These are phyloP conservation scores for Ophiostoma angusticollis DNA, from an alignment of 2,329 filamentous ascomycete species.

Conservation along the genomic window DNA sequence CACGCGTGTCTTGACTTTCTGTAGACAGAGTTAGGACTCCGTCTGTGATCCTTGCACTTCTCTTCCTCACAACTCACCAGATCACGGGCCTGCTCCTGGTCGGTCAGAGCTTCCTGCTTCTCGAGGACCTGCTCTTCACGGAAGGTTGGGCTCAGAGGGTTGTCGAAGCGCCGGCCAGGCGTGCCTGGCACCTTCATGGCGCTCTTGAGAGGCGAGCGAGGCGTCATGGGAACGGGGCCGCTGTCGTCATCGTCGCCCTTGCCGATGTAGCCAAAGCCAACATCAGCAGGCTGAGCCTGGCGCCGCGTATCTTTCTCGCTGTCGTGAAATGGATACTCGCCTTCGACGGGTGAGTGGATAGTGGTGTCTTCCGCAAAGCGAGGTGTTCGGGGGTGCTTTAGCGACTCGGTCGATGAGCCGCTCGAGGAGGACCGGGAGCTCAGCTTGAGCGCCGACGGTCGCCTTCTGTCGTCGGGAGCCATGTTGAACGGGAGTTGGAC, in stretches of 20 bases:
- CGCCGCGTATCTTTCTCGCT: conserved; percentile 42
- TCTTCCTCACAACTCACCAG: conserved; percentile 63
- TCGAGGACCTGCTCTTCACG: conserved; percentile 76
- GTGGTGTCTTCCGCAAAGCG: conserved; percentile 73
- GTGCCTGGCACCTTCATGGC: conserved; percentile 81
- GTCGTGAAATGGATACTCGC: conserved; percentile 43
- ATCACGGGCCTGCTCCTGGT: conserved; percentile 78
- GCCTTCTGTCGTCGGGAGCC: conserved; percentile 38
- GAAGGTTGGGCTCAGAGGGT: conserved; percentile 84
- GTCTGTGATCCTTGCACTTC: no score
- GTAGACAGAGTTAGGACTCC: conserved; percentile 9
- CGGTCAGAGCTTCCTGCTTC: conserved; percentile 67
- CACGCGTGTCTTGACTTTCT: conserved; percentile 89
- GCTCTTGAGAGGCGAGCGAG: conserved; percentile 74
- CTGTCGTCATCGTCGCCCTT: conserved; percentile 40
- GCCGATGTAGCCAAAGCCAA: conserved; percentile 85
- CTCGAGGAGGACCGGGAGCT: conserved; percentile 37
- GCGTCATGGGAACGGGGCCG: conserved; percentile 51
- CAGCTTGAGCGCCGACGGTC: conserved; percentile 43
- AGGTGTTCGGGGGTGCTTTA: conserved; percentile 59
- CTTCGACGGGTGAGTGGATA: conserved; percentile 62
- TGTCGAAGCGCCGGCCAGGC: conserved; percentile 56
- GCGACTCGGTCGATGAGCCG: conserved; percentile 39
- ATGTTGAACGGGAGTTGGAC: conserved; percentile 15
- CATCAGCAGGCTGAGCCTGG: conserved; percentile 65